Percentiles rank a stretch among this genome's conserved stretches.
phyloP scores from a whole-genome alignment of 108 stramenopile species.

The Seminavis robusta region DNA sequence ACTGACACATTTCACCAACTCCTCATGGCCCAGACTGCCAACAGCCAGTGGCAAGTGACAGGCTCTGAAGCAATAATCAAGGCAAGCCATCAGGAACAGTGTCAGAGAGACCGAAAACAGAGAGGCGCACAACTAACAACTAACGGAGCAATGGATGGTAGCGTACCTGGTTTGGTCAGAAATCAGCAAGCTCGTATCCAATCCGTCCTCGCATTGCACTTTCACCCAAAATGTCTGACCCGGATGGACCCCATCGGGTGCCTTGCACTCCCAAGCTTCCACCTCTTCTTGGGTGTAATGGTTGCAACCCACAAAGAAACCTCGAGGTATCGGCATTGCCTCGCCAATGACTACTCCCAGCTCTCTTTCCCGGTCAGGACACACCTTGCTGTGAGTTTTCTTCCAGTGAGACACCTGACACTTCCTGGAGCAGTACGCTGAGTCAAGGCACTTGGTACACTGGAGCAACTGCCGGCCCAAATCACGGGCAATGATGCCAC shows the following conservation, averaged over 20 bases:
- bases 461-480: too few relatives aligned
- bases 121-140: too few relatives aligned
- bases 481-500: constrained; percentile 3
- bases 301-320: too few relatives aligned
- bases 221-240: constrained; percentile 27
- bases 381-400: constrained; percentile 27
- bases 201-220: constrained; percentile 12
- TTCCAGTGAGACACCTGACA: constrained; percentile 34
- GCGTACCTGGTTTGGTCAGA: constrained; percentile 25
- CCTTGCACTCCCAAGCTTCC: constrained; percentile 1
- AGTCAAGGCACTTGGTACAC: constrained; percentile 21
- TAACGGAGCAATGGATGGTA: too few relatives aligned
- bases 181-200: constrained; percentile 2
- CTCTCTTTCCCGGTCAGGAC: constrained; percentile 1
- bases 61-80: too few relatives aligned
- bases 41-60: not conserved
- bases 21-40: not conserved
- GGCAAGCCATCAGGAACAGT: too few relatives aligned
- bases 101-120: too few relatives aligned
- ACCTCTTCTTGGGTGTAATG: not conserved
- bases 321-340: too few relatives aligned
- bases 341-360: too few relatives aligned
- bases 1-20: not conserved
- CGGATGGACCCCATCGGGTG: constrained; percentile 4
- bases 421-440: constrained; percentile 19